A percentile compares a stretch with the other conserved stretches of the same genome.
phyloP scores from a whole-genome alignment of 768 basidiomycete species.

The Suillus plorans region DNA sequence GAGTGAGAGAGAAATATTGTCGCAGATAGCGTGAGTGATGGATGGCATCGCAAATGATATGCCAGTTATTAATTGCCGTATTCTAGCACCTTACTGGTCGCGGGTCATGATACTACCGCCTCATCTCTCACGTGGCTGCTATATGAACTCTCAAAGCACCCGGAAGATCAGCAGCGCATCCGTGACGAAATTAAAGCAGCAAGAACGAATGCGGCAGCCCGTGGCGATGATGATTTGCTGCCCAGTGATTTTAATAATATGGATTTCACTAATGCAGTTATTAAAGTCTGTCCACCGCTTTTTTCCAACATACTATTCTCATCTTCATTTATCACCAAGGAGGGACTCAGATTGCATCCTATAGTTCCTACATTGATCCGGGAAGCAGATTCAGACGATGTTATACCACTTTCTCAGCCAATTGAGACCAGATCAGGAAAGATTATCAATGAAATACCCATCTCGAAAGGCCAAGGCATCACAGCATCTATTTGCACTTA shows the following conservation, averaged over 20 bases:
- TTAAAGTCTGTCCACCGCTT: slow-evolving; percentile 27
- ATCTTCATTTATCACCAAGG: slow-evolving; percentile 11
- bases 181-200: slow-evolving; percentile 19
- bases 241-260: slow-evolving; percentile 34
- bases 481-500: slow-evolving; percentile 20
- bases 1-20: slow-evolving; percentile 31
- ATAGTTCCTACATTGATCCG: slow-evolving; percentile 28
- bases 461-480: slow-evolving; percentile 20
- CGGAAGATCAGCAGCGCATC: slow-evolving; percentile 15
- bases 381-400: slow-evolving; percentile 28
- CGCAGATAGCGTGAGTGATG: slow-evolving; percentile 29
- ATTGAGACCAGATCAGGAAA: slow-evolving; percentile 25
- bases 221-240: slow-evolving; percentile 27
- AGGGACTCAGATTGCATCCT: slow-evolving; percentile 32
- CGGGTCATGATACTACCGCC: slow-evolving; percentile 22
- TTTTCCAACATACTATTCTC: neutral
- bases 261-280: slow-evolving; percentile 29
- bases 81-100: slow-evolving; percentile 16
- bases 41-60: slow-evolving; percentile 13
- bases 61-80: slow-evolving; percentile 25
- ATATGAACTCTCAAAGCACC: slow-evolving; percentile 17
- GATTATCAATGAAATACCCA: slow-evolving; percentile 15
- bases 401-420: slow-evolving; percentile 33
- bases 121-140: slow-evolving; percentile 12
- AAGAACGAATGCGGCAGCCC: slow-evolving; percentile 18